Evolutionary conservation across 805 yeast genomes (phyloP).

Genomic region (Kuraishia capsulata): DNA sequence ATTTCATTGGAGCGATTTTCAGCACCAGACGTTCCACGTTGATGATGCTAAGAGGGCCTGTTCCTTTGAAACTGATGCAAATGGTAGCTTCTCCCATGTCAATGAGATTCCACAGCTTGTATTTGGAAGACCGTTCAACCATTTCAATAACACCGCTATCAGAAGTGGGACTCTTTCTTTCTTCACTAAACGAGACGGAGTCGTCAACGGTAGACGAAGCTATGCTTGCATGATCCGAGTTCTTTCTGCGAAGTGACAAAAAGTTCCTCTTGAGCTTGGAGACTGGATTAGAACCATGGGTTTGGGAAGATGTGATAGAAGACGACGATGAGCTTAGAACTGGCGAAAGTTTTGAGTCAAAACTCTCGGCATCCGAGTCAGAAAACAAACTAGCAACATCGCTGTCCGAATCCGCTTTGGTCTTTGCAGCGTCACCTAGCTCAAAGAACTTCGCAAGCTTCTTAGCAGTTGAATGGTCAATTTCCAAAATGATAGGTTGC

Average conservation of each 20-base stretch:
- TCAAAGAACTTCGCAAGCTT: conserved; percentile 58
- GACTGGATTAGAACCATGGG: neutral
- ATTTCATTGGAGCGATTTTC: conserved; percentile 50
- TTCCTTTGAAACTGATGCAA: conserved; percentile 69
- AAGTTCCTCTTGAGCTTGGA: neutral
- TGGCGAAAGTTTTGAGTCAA: neutral
- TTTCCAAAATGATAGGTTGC: conserved; percentile 59
- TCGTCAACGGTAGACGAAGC: neutral
- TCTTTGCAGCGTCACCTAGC: conserved; percentile 19
- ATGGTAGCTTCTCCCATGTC: conserved; percentile 39
- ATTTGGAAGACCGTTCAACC: conserved; percentile 68
- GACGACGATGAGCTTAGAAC: neutral
- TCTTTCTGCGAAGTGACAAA: neutral
- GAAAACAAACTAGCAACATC: conserved; percentile 1
- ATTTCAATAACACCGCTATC: conserved; percentile 43
- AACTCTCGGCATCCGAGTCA: neutral
- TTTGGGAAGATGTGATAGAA: neutral
- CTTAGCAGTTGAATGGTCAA: conserved; percentile 65
- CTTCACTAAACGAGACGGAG: neutral
- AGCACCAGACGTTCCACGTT: conserved; percentile 71
- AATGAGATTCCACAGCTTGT: conserved; percentile 58
- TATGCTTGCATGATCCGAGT: neutral
- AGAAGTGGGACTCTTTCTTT: neutral
- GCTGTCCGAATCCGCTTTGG: neutral
- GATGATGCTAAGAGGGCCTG: conserved; percentile 56